Evolutionary conservation across 805 yeast genomes (phyloP).

Genomic region (Vanderwaltozyma yarrowii): DNA sequence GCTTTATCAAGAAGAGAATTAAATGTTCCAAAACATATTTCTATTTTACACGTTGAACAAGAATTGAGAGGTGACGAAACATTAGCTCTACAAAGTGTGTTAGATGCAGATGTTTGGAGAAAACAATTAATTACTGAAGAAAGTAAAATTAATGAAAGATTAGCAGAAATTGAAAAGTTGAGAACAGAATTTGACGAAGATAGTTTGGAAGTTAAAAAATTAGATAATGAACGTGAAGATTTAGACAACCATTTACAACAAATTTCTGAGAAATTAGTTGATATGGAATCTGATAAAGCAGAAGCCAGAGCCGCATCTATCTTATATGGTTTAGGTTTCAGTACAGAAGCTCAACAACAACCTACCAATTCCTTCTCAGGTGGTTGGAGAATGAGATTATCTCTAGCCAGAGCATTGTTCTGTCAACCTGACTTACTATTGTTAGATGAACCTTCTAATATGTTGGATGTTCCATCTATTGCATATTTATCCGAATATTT

Average conservation of each 20-base stretch:
- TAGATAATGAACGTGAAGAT: slow-evolving; percentile 87
- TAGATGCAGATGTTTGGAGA: slow-evolving; percentile 99
- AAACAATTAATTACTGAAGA: slow-evolving; percentile 78
- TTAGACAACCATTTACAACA: slow-evolving; percentile 68
- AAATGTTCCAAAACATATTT: slow-evolving; percentile 88
- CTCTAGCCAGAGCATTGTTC: slow-evolving; percentile 95
- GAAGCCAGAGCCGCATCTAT: slow-evolving; percentile 95
- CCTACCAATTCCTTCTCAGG: slow-evolving; percentile 93
- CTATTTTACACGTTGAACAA: slow-evolving; percentile 95
- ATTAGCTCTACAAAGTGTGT: slow-evolving; percentile 84
- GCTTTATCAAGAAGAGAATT: slow-evolving; percentile 92
- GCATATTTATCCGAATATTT: slow-evolving; percentile 85
- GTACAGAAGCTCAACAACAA: slow-evolving; percentile 69
- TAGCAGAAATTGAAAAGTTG: slow-evolving; percentile 62
- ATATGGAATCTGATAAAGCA: slow-evolving; percentile 96
- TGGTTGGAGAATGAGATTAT: slow-evolving; percentile 99
- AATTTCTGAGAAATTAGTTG: slow-evolving; percentile 70
- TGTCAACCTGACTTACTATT: slow-evolving; percentile 90
- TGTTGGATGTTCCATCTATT: slow-evolving; percentile 99
- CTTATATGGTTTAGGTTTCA: slow-evolving; percentile 86
- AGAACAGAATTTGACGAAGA: slow-evolving; percentile 66
- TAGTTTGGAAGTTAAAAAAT: slow-evolving; percentile 59
- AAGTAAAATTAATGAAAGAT: slow-evolving; percentile 57
- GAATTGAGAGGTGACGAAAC: slow-evolving; percentile 92
- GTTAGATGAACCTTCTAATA: slow-evolving; percentile 98